Base-by-base conservation (phyloP, 73 alveolate genomes). In the Blepharisma japonicum region DNA sequence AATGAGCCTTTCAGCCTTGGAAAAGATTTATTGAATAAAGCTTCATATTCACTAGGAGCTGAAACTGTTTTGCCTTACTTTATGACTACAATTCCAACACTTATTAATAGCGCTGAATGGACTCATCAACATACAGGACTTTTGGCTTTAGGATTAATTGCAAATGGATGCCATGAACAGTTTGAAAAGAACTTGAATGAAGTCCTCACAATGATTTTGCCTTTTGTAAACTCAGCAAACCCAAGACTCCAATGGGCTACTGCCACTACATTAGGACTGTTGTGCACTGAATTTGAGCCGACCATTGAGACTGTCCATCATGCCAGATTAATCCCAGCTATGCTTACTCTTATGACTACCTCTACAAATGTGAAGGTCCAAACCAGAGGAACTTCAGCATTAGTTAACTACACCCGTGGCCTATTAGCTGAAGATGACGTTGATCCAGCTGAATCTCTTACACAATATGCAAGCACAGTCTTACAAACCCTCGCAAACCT, bases 321-420 rank as follows among this genome's bases (percentile, higher is more conserved):
- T 32, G 38, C 50, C n/a, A 61, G 14, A 9, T 14, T 61, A n/a
- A 25, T 61, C 18, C 74, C 74, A 18, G 38, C 74, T 14, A 20
- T 61, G 11, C 23, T 61, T 8, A 61, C 14, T 25, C 14, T 61
- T 18, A 61, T 61, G 74, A 25, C 74, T 14, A 2, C 74, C 14
- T n/a, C 74, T 14, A 61, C 74, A 2, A 61, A 61, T 25, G 11
- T 61, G 18, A 61, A 61, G 46, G 74, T 25, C 18, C 38, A 14
- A 61, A 61, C 46, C 23, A n/a, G 23, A 61, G 74, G 47, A 61
- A 39, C 23, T 14, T 61, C 74, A 14, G 74, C 74, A 14, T 61
- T 61, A 61, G 74, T 61, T n/a, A 61, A 61, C 74, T 61, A 14
- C 23, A 61, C 74, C 14, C 74, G 74, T 18, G 74, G 74, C 14